Evolutionary conservation across 306 rosid species (phyloP).

Genomic region (Cicer judaicum): DNA sequence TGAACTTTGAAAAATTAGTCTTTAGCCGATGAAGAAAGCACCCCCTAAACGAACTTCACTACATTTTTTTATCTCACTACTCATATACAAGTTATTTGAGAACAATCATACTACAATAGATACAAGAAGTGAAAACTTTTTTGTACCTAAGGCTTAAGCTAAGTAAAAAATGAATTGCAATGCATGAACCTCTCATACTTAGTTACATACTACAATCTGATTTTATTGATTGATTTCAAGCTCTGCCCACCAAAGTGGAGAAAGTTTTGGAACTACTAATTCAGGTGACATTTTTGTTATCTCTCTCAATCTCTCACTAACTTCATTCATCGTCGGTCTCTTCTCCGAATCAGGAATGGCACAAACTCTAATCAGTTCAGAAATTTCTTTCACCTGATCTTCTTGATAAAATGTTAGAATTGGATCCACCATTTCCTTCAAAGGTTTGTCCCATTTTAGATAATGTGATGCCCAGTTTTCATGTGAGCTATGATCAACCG

Average conservation of each 20-base stretch:
- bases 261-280: constrained; percentile 69
- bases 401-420: constrained; percentile 64
- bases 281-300: constrained; percentile 81
- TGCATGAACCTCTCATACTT: constrained; percentile 34
- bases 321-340: constrained; percentile 76
- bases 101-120: constrained; percentile 37
- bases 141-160: constrained; percentile 29
- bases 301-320: constrained; percentile 62
- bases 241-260: constrained; percentile 99
- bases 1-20: too few relatives aligned
- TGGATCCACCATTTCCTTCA: constrained; percentile 72
- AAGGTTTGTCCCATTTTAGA: constrained; percentile 56
- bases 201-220: constrained; percentile 33
- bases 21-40: too few relatives aligned
- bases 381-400: constrained; percentile 67
- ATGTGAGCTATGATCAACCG: constrained; percentile 51
- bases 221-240: constrained; percentile 57
- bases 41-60: background rate
- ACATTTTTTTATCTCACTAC: constrained; percentile 1
- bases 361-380: constrained; percentile 61
- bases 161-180: constrained; percentile 23
- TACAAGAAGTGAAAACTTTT: constrained; percentile 37
- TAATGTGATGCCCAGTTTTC: constrained; percentile 82
- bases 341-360: constrained; percentile 54
- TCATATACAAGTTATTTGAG: constrained; percentile 47